A percentile compares a stretch with the other conserved stretches of the same genome.
Conservation (phyloP, 116 monocot species). For the Dioscorea cayenensis region DNA sequence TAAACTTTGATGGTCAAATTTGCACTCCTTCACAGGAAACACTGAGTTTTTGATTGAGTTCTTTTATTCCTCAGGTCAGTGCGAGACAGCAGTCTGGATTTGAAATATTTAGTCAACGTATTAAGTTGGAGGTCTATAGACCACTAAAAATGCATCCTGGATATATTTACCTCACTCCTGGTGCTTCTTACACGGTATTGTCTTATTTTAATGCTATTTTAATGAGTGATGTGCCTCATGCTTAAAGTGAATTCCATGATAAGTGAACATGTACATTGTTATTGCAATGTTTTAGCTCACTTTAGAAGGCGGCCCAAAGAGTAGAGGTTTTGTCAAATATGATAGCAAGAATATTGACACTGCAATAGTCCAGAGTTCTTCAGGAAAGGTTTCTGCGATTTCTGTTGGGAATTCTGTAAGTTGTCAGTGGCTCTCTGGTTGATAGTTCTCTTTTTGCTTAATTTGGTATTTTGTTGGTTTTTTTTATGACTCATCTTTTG, state of each 20-base stretch:
- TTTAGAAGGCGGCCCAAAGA: slow-evolving; percentile 73
- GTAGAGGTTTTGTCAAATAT: slow-evolving; percentile 45
- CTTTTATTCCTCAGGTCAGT: slow-evolving; percentile 46
- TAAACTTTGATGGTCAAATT: neutral
- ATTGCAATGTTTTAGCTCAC: slow-evolving; percentile 37
- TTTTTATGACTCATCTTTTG: neutral
- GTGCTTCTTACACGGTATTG: slow-evolving; percentile 81
- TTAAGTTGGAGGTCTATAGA: slow-evolving; percentile 86
- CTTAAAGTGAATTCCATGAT: neutral
- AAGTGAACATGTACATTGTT: neutral
- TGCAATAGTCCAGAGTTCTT: slow-evolving; percentile 41
- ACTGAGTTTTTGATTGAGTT: slow-evolving; percentile 7
- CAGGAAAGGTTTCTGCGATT: slow-evolving; percentile 62
- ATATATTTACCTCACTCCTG: slow-evolving; percentile 77
- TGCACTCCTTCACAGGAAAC: neutral
- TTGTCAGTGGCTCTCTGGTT: neutral
- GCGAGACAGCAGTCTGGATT: slow-evolving; percentile 39
- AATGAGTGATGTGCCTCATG: neutral
- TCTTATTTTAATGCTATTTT: neutral
- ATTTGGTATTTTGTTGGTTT: neutral
- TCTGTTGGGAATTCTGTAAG: slow-evolving; percentile 82
- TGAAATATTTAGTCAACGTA: slow-evolving; percentile 55
- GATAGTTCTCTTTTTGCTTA: neutral
- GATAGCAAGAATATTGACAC: slow-evolving; percentile 39
- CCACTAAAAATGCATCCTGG: slow-evolving; percentile 57